Evolutionary conservation across 1,139 yeast genomes (phyloP), one percentile per base, ranked within the genome.

Genomic region (Sugiyamaella xylanicola): DNA sequence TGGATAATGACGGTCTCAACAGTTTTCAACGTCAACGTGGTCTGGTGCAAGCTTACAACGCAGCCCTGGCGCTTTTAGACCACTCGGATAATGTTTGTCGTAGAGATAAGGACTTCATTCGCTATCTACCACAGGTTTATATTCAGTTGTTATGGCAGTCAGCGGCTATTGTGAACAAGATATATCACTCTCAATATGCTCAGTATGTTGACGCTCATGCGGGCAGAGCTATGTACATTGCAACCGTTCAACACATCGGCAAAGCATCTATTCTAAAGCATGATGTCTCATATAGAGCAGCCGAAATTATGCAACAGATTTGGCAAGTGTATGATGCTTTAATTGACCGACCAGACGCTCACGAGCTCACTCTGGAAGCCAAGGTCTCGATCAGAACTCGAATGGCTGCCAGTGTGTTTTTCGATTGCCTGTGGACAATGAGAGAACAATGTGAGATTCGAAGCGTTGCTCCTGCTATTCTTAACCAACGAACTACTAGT

Each of bases 291-390:
- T 89, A 87, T 70, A 80, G 98, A 61, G 88, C 96, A 0, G 86
- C 96, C 54, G 97, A 96, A 17, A 90, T 93, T 57, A 89, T 93
- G 93, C 82, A 88, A 64, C 91, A 91, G 65, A 85, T 90, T 78
- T 93, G 99, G 99, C 90, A 87, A 61, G 77, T 91, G 59, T 87
- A 87, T 70, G 81, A 84, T 55, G 76, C 82, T 1, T 72, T 85
- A 56, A 78, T 81, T 58, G 54, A 48, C 27, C 49, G 43, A 32
- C 53, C 57, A 3, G 57, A 54, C 19, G 49, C 54, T n/a, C 50
- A 54, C 44, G 57, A 61, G 43, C 80, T 78, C 53, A 76, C 76
- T 13, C 50, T 61, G 4, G 58, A 59, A n/a, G 59, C 63, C 1
- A 60, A 63, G 20, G 68, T 91, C 13, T 79, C 80, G 1, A 85